Conservation (phyloP, 2,329 filamentous ascomycete genomes). For the Monilinia fructigena region DNA sequence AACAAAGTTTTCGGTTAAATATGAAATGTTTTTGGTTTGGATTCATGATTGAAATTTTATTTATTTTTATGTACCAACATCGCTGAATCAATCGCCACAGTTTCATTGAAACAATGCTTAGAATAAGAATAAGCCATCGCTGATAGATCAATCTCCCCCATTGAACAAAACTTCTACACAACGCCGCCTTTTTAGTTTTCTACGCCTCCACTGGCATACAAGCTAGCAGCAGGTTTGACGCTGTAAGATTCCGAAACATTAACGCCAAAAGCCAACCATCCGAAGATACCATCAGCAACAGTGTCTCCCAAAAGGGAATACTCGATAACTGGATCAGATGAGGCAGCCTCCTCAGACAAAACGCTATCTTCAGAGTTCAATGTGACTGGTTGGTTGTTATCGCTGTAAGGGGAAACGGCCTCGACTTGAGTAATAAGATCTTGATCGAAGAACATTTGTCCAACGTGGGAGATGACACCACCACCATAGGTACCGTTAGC, state of each 20-base stretch:
- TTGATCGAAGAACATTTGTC: constrained; percentile 65
- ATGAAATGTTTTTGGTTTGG: background rate
- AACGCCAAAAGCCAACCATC: constrained; percentile 20
- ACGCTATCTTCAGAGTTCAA: constrained; percentile 48
- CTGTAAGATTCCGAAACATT: background rate
- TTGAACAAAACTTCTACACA: background rate
- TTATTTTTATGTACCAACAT: background rate
- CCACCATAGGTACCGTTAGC: constrained; percentile 35
- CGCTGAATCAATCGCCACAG: background rate
- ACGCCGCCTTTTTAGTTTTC: background rate
- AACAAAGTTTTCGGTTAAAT: background rate
- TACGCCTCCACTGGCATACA: constrained; percentile 8
- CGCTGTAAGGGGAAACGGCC: constrained; percentile 46
- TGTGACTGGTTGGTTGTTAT: constrained; percentile 49
- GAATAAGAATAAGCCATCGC: background rate
- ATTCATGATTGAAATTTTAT: background rate
- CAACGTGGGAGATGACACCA: constrained; percentile 55
- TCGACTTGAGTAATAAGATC: constrained; percentile 54
- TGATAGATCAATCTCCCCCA: background rate
- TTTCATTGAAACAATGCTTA: background rate
- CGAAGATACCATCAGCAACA: constrained; percentile 18
- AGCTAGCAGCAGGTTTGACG: constrained; percentile 5
- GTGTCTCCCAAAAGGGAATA: constrained; percentile 16
- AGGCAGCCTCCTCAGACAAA: constrained; percentile 11
- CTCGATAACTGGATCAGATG: constrained; percentile 14